Evolutionary conservation across 2,329 filamentous ascomycete species (phyloP), one percentile per base, ranked within the genome.

Genomic region (Cordyceps tenuipes): DNA sequence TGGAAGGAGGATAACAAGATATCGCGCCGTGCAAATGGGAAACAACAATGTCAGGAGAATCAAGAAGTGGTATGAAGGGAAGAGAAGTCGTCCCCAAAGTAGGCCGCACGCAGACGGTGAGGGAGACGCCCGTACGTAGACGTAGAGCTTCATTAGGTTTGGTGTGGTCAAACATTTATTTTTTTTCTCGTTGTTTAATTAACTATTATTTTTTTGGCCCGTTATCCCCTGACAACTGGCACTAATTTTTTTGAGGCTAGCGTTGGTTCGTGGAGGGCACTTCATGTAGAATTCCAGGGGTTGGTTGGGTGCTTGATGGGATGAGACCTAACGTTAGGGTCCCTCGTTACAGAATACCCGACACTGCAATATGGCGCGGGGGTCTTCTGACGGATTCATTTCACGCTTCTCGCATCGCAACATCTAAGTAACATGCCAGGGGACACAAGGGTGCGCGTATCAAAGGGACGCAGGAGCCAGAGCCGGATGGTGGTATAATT

Each of bases 1-100:
- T 26, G 54, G 50, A 61, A 39, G 62, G 61, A 62, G 63, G 65
- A 61, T 51, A 51, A 47, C 56, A 57, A 56, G 50, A 34, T 29
- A 44, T 19, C 46, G 21, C 48, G 46, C 34, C 31, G 47, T 31
- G 55, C 46, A 58, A 34, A 50, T 13, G 48, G 43, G 19, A 43
- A 47, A 51, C 19, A 47, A 5, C 41, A 59, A 48, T 23, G 50
- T 29, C 41, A 31, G 21, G 26, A 12, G n/a, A 34, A 34, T 29
- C 17, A 46, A 41, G 31, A 46, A 54, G 57, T 49, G 29, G 50
- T 59, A 41, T 53, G 43, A 19, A 43, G 29, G 43, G 39, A 31
- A 59, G 39, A 26, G 36, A 21, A 48, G n/a, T 10, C n/a, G 29
- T 51, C 13, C 12, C 21, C 21, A 57, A 57, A 8, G 29, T 29